These are phyloP conservation scores for Penicillium fimorum DNA, from an alignment of 495 filamentous ascomycete species.

Conservation along the genomic window DNA sequence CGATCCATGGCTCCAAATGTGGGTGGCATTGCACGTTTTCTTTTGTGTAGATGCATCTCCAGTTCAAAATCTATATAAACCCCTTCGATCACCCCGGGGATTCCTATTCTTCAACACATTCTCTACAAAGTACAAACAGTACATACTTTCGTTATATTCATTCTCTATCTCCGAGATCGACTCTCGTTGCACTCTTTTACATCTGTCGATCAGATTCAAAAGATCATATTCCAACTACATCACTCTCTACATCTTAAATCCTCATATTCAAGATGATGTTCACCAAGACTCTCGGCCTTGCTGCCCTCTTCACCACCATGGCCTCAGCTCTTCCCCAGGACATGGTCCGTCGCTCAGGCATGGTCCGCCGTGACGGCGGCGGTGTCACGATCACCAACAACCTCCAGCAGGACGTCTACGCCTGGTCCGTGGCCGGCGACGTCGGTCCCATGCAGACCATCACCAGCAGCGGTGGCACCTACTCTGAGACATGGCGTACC, in stretches of 20 bases:
- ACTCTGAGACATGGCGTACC: constrained; percentile 37
- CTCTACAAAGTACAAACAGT: constrained; percentile 16
- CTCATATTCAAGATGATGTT: constrained; percentile 49
- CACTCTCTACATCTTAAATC: constrained; percentile 6
- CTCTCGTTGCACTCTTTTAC: constrained; percentile 26
- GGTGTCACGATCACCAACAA: constrained; percentile 41
- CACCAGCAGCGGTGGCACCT: constrained; percentile 29
- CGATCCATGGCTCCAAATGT: constrained; percentile 25
- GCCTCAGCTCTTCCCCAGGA: constrained; percentile 39
- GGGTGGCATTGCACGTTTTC: constrained; percentile 23
- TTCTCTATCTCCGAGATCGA: constrained; percentile 30
- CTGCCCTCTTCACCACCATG: constrained; percentile 39
- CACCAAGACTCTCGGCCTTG: constrained; percentile 42
- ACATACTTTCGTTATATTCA: constrained; percentile 16
- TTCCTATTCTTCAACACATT: constrained; percentile 19
- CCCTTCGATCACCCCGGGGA: constrained; percentile 5
- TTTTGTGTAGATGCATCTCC: constrained; percentile 11
- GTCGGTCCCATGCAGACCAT: constrained; percentile 33
- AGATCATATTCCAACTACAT: constrained; percentile 14
- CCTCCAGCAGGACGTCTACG: constrained; percentile 37
- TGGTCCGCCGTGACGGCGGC: constrained; percentile 25
- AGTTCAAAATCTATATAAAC: constrained; percentile 24
- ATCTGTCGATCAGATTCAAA: constrained; percentile 30
- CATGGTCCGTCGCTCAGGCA: constrained; percentile 24
- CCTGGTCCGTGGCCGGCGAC: constrained; percentile 40